Evolutionary conservation across 2,329 filamentous ascomycete species (phyloP).

Genomic region (Tympanopsis confertula): DNA sequence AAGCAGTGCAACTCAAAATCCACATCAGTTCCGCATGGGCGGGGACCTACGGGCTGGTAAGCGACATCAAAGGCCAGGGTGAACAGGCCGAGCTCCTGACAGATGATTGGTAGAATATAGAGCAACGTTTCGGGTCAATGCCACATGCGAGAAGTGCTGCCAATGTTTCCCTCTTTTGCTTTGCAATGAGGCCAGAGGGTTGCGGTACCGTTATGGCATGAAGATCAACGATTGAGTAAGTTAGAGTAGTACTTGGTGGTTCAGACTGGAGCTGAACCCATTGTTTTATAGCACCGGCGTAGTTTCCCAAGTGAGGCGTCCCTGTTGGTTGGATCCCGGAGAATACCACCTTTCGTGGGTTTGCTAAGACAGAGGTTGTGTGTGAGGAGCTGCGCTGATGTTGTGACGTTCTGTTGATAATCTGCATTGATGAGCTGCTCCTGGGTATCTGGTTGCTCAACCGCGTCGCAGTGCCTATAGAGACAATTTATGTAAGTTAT

Average conservation of each 20-base stretch:
- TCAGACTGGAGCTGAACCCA: constrained; percentile 74
- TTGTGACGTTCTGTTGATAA: too few relatives aligned
- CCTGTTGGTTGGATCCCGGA: constrained; percentile 96
- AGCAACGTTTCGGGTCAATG: constrained; percentile 63
- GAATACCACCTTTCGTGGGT: constrained; percentile 63
- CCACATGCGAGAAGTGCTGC: constrained; percentile 77
- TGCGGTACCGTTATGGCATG: constrained; percentile 82
- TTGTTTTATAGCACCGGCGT: constrained; percentile 75
- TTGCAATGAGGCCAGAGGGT: constrained; percentile 44
- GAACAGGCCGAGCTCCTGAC: constrained; percentile 32
- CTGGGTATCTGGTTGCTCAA: too few relatives aligned
- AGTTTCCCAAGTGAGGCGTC: constrained; percentile 88
- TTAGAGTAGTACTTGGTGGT: constrained; percentile 25
- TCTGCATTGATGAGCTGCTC: too few relatives aligned
- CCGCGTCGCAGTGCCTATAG: too few relatives aligned
- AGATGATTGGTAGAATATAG: constrained; percentile 72
- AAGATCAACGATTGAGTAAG: constrained; percentile 79
- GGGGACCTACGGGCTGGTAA: constrained; percentile 42
- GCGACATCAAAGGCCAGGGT: too few relatives aligned
- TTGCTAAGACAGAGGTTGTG: too few relatives aligned
- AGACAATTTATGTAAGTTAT: too few relatives aligned
- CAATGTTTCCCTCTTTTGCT: constrained; percentile 62
- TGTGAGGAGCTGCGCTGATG: too few relatives aligned
- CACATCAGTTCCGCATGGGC: constrained; percentile 89
- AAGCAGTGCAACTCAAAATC: constrained; percentile 85